Evolutionary conservation across 129 eudicot genomes (phyloP).

Genomic region (Helichrysum umbraculigerum): DNA sequence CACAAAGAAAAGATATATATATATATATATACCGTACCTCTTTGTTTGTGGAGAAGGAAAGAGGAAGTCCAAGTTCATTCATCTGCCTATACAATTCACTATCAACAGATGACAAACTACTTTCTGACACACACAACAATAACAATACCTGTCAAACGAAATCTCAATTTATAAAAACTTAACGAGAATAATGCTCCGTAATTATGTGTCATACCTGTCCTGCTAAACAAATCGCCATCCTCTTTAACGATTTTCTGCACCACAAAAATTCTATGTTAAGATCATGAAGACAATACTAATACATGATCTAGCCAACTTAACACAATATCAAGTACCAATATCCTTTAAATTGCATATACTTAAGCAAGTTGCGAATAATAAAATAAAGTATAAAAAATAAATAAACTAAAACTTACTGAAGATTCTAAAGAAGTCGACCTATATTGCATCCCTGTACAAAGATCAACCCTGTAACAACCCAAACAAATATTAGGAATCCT

Average conservation of each 20-base stretch:
- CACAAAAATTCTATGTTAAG: background rate
- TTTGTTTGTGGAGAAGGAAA: conserved; percentile 78
- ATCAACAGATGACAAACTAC: conserved; percentile 41
- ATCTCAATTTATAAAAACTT: background rate
- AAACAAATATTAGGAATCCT: conserved; percentile 12
- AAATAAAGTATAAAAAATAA: too few species aligned
- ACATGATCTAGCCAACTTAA: conserved; percentile 1
- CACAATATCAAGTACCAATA: background rate
- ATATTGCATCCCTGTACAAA: conserved; percentile 30
- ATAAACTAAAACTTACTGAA: conserved; percentile 13
- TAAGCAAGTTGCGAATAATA: too few species aligned
- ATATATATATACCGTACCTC: conserved; percentile 48
- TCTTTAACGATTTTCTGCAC: conserved; percentile 36
- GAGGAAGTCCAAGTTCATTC: conserved; percentile 84
- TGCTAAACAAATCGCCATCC: background rate
- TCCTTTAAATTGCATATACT: too few species aligned
- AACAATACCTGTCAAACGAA: background rate
- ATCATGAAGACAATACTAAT: background rate
- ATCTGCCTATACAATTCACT: conserved; percentile 48
- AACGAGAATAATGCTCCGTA: background rate
- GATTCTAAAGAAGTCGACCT: conserved; percentile 21
- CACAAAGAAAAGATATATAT: conserved; percentile 6
- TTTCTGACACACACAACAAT: conserved; percentile 35
- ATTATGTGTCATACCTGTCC: conserved; percentile 9
- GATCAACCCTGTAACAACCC: conserved; percentile 33